A percentile compares a stretch with the other conserved stretches of the same genome.
These are phyloP conservation scores for Chlorella vulgaris DNA, from an alignment of 139 green algal species.

Conservation along the genomic window DNA sequence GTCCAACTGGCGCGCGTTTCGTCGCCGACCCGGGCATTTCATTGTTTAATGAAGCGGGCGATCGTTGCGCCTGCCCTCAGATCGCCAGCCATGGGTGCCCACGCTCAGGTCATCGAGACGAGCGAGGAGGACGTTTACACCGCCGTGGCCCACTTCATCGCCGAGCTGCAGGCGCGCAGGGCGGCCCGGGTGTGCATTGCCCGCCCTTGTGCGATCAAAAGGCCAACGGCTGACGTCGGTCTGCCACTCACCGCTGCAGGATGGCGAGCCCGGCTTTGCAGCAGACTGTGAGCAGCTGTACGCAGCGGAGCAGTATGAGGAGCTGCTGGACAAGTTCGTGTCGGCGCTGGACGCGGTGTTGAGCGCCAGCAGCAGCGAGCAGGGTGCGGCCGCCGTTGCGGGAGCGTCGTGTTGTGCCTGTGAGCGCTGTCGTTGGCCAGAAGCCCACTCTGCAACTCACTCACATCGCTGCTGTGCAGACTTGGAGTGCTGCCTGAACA, in stretches of 20 bases:
- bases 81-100: constrained; percentile 1
- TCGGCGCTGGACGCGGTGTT: constrained; percentile 49
- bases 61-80: no score
- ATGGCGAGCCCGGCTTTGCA: constrained; percentile 34
- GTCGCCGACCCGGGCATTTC: background rate
- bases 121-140: constrained; percentile 60
- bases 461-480: constrained; percentile 24
- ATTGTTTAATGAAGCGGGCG: background rate
- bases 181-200: no score
- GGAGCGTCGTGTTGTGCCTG: background rate
- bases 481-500: constrained; percentile 58
- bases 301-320: constrained; percentile 33
- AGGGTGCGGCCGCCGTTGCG: constrained; percentile 26
- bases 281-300: constrained; percentile 42
- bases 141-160: constrained; percentile 47
- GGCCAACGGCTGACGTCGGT: no score
- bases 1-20: no score
- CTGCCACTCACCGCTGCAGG: background rate
- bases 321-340: constrained; percentile 50
- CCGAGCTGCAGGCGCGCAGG: constrained; percentile 47
- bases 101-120: constrained; percentile 53
- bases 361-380: constrained; percentile 37
- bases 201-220: constrained; percentile 15
- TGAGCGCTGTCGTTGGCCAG: no score
- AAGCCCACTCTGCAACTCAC: background rate